phyloP scores from a whole-genome alignment of 1,139 yeast genomes.

The Pichia sp. region DNA sequence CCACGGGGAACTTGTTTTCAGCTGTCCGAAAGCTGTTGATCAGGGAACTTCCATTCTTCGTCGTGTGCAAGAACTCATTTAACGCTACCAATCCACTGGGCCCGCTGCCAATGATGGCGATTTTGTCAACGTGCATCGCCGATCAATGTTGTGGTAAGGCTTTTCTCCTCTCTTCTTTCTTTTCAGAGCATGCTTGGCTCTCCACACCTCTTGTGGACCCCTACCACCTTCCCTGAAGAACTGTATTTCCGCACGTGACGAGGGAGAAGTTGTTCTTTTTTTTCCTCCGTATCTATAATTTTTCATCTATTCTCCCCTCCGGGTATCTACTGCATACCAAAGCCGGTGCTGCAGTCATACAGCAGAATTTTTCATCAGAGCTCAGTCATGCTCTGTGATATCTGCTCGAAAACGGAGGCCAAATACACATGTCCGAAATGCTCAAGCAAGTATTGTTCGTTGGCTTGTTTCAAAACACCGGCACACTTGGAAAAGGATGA shows the following conservation, averaged over 20 bases:
- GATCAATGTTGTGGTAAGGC: too few relatives aligned
- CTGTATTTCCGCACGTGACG: neutral
- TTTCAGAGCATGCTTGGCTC: neutral
- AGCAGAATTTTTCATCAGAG: neutral
- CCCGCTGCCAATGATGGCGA: constrained; percentile 39
- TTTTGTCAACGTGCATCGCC: constrained; percentile 17
- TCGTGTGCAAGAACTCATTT: constrained; percentile 34
- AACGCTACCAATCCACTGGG: constrained; percentile 36
- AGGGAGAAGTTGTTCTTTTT: neutral
- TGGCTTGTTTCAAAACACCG: constrained; percentile 52
- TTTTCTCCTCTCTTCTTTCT: neutral
- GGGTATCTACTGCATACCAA: neutral
- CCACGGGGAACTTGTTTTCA: constrained; percentile 8
- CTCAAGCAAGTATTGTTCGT: constrained; percentile 45
- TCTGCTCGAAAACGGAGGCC: constrained; percentile 40
- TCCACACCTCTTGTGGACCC: neutral
- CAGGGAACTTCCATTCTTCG: constrained; percentile 31
- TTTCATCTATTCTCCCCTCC: neutral
- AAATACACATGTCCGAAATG: constrained; percentile 67
- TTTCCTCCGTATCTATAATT: neutral
- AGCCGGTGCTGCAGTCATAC: neutral
- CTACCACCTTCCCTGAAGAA: neutral
- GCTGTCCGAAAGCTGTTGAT: constrained; percentile 16
- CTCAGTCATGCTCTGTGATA: constrained; percentile 36
- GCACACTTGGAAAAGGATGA: constrained; percentile 35